Percentiles rank a stretch among this genome's conserved stretches.
Evolutionary conservation across 2,329 filamentous ascomycete species (phyloP).

Genomic region (Fusarium nisikadoi): DNA sequence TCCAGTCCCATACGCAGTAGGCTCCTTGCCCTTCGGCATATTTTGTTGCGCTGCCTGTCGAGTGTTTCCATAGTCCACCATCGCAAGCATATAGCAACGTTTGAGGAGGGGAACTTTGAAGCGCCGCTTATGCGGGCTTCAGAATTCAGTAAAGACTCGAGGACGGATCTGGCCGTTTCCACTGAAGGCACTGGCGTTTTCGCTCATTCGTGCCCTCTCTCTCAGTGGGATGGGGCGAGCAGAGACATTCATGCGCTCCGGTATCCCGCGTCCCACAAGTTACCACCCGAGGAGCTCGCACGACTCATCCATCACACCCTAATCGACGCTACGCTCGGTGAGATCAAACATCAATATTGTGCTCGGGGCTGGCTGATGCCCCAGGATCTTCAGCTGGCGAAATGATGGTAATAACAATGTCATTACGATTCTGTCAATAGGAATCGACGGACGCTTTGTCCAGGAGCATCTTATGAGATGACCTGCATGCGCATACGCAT

Average conservation of each 20-base stretch:
- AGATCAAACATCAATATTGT: constrained; percentile 30
- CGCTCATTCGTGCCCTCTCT: constrained; percentile 41
- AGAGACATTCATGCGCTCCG: constrained; percentile 33
- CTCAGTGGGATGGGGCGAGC: constrained; percentile 14
- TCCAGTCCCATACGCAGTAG: constrained; percentile 3
- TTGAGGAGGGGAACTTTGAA: constrained; percentile 19
- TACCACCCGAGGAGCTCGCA: constrained; percentile 13
- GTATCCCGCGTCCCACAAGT: constrained; percentile 26
- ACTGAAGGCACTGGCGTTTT: constrained; percentile 28
- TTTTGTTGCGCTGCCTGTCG: constrained; percentile 16
- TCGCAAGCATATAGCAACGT: constrained; percentile 17
- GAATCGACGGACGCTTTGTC: constrained; percentile 32
- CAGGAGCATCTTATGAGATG: constrained; percentile 36
- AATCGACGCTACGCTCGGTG: constrained; percentile 27
- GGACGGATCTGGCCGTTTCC: constrained; percentile 36
- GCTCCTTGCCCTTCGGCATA: constrained; percentile 15
- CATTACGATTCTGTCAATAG: constrained; percentile 37
- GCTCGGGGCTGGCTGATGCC: constrained; percentile 35
- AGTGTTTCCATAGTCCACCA: constrained; percentile 29
- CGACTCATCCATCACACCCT: constrained; percentile 33
- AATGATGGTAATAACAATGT: constrained; percentile 38
- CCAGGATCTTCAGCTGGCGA: constrained; percentile 35
- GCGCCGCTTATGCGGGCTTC: constrained; percentile 48
- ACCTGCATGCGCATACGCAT: constrained; percentile 28
- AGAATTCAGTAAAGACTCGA: constrained; percentile 38